phyloP scores from a whole-genome alignment of 2,329 filamentous ascomycete genomes.

The Colletotrichum kahawae region DNA sequence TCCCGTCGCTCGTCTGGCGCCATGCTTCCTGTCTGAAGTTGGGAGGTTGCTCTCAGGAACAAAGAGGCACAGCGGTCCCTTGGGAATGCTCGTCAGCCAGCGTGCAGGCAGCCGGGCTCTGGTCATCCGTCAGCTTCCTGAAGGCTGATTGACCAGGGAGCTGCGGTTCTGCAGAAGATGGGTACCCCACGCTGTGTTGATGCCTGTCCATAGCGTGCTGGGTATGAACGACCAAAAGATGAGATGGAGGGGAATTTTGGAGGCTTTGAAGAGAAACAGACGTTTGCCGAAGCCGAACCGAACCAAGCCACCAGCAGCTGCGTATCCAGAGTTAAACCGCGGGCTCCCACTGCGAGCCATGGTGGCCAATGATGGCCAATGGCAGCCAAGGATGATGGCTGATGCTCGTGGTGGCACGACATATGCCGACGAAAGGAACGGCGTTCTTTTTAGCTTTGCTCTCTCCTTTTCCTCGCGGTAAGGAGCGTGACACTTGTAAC shows the following conservation, averaged over 20 bases:
- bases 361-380: neutral
- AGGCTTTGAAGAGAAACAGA: neutral
- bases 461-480: constrained; percentile 10
- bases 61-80: neutral
- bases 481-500: neutral
- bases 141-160: neutral
- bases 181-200: neutral
- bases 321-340: neutral
- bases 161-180: neutral
- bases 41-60: neutral
- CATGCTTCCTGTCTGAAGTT: neutral
- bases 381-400: constrained; percentile 14
- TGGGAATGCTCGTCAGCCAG: neutral
- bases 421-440: constrained; percentile 3
- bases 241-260: neutral
- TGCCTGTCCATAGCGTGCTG: neutral
- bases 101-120: neutral
- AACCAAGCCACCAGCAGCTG: neutral
- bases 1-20: neutral
- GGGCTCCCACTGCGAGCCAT: neutral
- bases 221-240: neutral
- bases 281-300: neutral
- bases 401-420: constrained; percentile 9
- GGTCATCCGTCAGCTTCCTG: constrained; percentile 9
- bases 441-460: constrained; percentile 15